Base-by-base conservation (phyloP, 2,329 filamentous ascomycete species). In the Parastagonospora avenae region DNA sequence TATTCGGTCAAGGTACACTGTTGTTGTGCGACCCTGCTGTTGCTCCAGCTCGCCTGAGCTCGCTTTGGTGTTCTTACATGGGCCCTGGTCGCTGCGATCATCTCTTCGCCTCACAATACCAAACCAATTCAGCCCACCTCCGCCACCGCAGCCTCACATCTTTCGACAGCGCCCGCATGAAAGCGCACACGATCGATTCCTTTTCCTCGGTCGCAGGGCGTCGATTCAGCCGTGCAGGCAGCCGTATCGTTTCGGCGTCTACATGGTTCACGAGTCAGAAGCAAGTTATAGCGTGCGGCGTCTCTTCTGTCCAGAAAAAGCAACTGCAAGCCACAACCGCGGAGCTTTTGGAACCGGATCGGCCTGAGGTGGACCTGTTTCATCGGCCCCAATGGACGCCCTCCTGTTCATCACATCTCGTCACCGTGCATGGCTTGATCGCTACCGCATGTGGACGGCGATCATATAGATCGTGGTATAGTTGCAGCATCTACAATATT, bases 391-490 rank as follows among this genome's bases (percentile, higher is more conserved):
- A 48, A 44, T 33, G 48, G 39, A 46, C 38, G 41, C 48, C 30
- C 19, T 50, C 28, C 31, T 32, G 46, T 41, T 50, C 36, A 45
- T 55, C 52, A 48, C 51, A 46, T 57, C 45, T 45, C 46, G 42
- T 55, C 47, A 52, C 55, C 38, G 45, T 53, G 56, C 54, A 52
- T 51, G 44, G 48, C 39, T 53, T 54, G 15, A 38, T 49, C 41
- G 51, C 40, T 29, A 42, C 48, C 46, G 51, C 41, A 52, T 28
- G 30, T 46, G 44, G 54, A 50, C 51, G 56, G 42, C 56, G 56
- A 61, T 59, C 58, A 50, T 50, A 54, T 44, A 50, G 51, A 59
- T 52, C 51, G 45, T 50, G 48, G 42, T 51, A 54, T 52, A 43
- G 46, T 19, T 56, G 55, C 55, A 48, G 55, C 31, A 55, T 55